Base-by-base conservation (phyloP, 2,329 filamentous ascomycete genomes). In the Neophaeococcomyces aloes region DNA sequence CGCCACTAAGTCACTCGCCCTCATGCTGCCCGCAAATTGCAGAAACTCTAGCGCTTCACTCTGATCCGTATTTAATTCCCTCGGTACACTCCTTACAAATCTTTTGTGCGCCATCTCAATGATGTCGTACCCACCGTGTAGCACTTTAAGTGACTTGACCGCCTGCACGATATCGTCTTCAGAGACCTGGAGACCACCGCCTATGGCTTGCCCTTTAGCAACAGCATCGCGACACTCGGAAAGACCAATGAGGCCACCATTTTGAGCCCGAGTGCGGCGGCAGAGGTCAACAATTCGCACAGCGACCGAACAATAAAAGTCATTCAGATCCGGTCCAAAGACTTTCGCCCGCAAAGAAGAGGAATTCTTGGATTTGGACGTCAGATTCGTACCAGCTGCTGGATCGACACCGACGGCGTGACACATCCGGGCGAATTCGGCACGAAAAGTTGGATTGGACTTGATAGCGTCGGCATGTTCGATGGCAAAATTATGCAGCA, bases 391-490 rank as follows among this genome's bases (percentile, higher is more conserved):
- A 45, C 75, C 79, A n/a, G 87, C 86, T 14, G 98, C 72, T 2
- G 91, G 93, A 62, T 98, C 91, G 10, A 98, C 87, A 38, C 91
- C 91, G 54, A 98, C 95, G 50, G 88, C 87, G 57, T 87, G 79
- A 67, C 91, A 98, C 91, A 98, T 98, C 62, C 89, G 86, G 2
- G 91, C 89, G 60, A 98, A 98, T 65, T 98, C 89, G 27, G 89
- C 87, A 48, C 91, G 86, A 65, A 98, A 98, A 7, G 79, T 82
- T 4, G 91, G 91, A 62, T 96, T 88, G 2, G 87, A 94, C 51
- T 89, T 88, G 48, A 98, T 98, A 57, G 94, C 91, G 60, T 88
- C 87, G 55, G 83, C 85, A 72, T 98, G 91, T 38, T 89, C 94
- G 58, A 89, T 76, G 34, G 88, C 86, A 65, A 98, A 98, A 64